These are phyloP conservation scores for Boletus holoroseus DNA, from an alignment of 1,284 basidiomycete genomes.

Conservation along the genomic window DNA sequence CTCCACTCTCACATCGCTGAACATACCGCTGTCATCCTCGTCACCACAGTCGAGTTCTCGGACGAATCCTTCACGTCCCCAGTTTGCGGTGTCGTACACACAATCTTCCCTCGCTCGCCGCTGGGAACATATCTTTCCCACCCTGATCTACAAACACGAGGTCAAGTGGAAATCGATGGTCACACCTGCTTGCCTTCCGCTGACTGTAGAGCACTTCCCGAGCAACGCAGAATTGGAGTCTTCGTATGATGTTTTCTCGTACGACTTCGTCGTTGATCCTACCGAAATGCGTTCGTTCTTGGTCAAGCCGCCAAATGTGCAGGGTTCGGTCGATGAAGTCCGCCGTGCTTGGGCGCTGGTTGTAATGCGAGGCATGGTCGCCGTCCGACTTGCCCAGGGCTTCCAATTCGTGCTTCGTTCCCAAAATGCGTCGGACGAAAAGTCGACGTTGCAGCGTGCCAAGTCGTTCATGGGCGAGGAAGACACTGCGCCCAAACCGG, in stretches of 20 bases:
- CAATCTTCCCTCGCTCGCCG: constrained; percentile 71
- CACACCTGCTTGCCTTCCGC: constrained; percentile 81
- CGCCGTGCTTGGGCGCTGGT: constrained; percentile 71
- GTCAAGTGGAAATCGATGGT: constrained; percentile 91
- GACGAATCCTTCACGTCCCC: constrained; percentile 63
- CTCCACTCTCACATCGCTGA: constrained; percentile 37
- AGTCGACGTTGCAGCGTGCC: constrained; percentile 39
- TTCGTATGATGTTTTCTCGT: constrained; percentile 77
- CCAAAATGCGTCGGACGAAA: constrained; percentile 30
- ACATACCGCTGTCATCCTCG: constrained; percentile 44
- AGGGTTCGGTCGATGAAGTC: constrained; percentile 49
- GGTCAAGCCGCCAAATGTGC: constrained; percentile 54
- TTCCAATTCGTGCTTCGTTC: constrained; percentile 85
- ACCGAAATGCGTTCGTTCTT: constrained; percentile 78
- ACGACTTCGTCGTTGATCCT: constrained; percentile 74
- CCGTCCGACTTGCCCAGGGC: constrained; percentile 88
- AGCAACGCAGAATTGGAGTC: constrained; percentile 69
- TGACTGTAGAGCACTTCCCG: constrained; percentile 90
- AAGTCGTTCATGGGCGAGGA: constrained; percentile 57
- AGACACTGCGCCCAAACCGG: constrained; percentile 50
- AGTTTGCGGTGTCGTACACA: constrained; percentile 49
- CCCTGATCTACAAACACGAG: constrained; percentile 73
- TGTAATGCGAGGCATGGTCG: constrained; percentile 92
- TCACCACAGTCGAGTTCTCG: constrained; percentile 43
- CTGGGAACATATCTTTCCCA: constrained; percentile 87